Base-by-base conservation (phyloP, 1,284 basidiomycete species). In the Sphaerobolus stellatus region DNA sequence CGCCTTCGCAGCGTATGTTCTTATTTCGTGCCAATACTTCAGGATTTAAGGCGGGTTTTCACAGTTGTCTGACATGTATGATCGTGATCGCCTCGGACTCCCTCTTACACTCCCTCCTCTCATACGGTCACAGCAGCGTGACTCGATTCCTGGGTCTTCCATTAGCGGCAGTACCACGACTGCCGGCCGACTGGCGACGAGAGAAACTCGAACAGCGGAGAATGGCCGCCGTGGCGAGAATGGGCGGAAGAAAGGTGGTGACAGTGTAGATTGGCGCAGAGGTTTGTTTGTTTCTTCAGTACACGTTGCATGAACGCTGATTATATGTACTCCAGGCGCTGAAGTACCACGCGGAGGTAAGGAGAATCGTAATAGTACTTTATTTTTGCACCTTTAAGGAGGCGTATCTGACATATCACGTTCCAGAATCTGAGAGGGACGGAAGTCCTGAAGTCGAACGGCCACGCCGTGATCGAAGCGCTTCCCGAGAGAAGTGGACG, bases 61-160 rank as follows among this genome's bases (percentile, higher is more conserved):
- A 30, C 25, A 92, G 88, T 76, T 91, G 22, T 91, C 90, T 22
- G 89, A 91, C 69, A 90, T 89, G 68, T 91, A 86, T 65, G 88
- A 92, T 71, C 84, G 90, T 41, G 90, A 92, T 64, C 84, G 88
- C 34, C 77, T 88, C 44, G 80, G 80, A 40, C 71, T 82, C 55
- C 68, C 63, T 65, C 73, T 66, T 57, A 69, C 68, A 60, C 75
- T 30, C 63, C 68, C 36, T 27, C 46, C 52, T 54, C 65, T 72
- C 53, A 64, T 82, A 49, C 77, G 86, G 48, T 25, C 48, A 9
- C 75, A 71, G 55, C 86, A 90, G 59, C 77, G 87, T 63, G 88
- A 90, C 57, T 62, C 78, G 50, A 79, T 83, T 20, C 65, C 71
- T 45, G 60, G 75, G 28, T 45, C 51, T 36, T 18, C 25, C 20